These are phyloP conservation scores for Eucalyptus globulus DNA, from an alignment of 345 rosid species.

Conservation along the genomic window DNA sequence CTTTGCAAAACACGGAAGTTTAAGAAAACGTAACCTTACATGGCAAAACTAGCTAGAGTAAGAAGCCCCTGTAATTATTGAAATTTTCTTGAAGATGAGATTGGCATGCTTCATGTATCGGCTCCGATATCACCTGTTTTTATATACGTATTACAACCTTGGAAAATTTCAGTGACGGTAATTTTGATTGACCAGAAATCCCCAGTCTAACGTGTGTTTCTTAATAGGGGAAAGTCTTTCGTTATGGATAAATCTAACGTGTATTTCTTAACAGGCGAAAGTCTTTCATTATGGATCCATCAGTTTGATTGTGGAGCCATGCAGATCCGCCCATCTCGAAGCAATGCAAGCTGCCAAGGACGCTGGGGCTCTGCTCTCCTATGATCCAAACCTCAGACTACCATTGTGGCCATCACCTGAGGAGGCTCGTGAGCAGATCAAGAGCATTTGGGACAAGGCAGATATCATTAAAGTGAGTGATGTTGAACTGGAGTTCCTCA, in stretches of 20 bases:
- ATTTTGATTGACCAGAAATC: background rate
- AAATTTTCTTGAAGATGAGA: background rate
- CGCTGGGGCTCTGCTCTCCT: constrained; percentile 84
- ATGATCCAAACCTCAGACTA: constrained; percentile 91
- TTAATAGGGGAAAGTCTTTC: background rate
- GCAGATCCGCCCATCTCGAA: constrained; percentile 83
- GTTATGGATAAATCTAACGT: background rate
- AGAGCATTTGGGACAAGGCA: constrained; percentile 96
- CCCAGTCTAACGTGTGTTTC: background rate
- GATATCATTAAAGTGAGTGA: constrained; percentile 95
- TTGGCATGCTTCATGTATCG: background rate
- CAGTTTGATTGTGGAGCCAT: constrained; percentile 97
- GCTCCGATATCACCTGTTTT: background rate
- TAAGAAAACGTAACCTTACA: background rate
- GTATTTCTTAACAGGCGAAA: constrained; percentile 35
- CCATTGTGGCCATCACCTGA: constrained; percentile 90
- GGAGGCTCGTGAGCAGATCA: constrained; percentile 79
- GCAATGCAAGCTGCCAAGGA: constrained; percentile 93
- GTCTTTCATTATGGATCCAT: constrained; percentile 96
- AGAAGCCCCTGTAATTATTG: background rate
- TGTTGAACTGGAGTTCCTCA: constrained; percentile 86
- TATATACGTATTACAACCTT: background rate
- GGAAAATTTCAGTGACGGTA: background rate
- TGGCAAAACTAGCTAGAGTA: background rate
- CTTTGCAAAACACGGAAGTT: background rate